Base-by-base conservation (phyloP, 495 filamentous ascomycete genomes). In the Recurvomyces mirabilis region DNA sequence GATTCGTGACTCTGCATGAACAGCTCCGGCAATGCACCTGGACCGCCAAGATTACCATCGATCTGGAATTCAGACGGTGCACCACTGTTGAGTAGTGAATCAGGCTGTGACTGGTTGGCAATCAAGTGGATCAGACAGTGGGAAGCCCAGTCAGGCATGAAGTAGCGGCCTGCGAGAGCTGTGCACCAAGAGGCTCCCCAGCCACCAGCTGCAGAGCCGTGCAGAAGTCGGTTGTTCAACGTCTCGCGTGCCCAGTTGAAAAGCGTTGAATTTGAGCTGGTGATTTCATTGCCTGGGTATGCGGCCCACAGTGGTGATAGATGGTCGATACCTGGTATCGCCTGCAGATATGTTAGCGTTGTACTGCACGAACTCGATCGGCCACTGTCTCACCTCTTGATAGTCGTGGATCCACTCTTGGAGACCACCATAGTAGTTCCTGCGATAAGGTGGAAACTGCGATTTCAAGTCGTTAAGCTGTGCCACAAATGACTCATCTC, bases 351-450 rank as follows among this genome's bases (percentile, higher is more conserved):
- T 21, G 19, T 37, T 20, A 37, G 34, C 34, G 19, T 5, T 5
- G 22, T 3, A 3, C 22, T 11, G 14, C 4, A 3, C 3, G 6
- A 2, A 13, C 5, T 18, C 9, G 3, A 15, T 15, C 3, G 5
- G 5, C 10, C 2, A 15, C 11, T 13, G 14, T 18, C 34, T 3
- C 24, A 43, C 40, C 31, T 45, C 42, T 19, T 45, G 18, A 15
- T 45, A 45, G 22, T 45, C 42, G 18, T 45, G 42, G 13, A 45
- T 35, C 42, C 42, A 45, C 15, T 45, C 42, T 21, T 35, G 33
- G 14, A 45, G n/a, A 7, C 33, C 30, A 4, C 42, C 42, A 23
- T 19, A 37, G 21, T 37, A 37, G 25, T 37, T 37, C 20, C 25
- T 23, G 17, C 32, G 29, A 18, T 35, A 45, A 7, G 42, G 42